Evolutionary conservation across 2,329 filamentous ascomycete genomes (phyloP).

Genomic region (Graphilbum ipis-grandicollis): DNA sequence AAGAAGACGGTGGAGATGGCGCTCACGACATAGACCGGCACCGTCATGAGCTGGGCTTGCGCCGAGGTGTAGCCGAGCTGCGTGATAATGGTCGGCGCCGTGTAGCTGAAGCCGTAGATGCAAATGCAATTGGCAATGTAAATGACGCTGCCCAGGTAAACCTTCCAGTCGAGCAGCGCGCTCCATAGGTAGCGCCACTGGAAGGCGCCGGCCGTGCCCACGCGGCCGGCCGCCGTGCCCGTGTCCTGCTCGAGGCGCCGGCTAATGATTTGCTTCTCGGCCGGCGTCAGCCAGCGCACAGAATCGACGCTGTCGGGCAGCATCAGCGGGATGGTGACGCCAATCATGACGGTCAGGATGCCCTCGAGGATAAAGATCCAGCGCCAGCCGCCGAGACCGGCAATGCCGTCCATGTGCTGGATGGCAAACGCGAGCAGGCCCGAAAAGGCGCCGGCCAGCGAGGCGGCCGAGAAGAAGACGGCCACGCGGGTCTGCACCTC

Average conservation of each 20-base stretch:
- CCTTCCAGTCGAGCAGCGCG: conserved; percentile 63
- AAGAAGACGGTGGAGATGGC: conserved; percentile 13
- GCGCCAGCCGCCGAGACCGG: conserved; percentile 43
- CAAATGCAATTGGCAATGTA: conserved; percentile 11
- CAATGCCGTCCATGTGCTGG: conserved; percentile 12
- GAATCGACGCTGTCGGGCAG: conserved; percentile 47
- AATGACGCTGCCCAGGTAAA: conserved; percentile 26
- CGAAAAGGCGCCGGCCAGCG: conserved; percentile 6
- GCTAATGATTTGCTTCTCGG: conserved; percentile 44
- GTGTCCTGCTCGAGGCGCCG: conserved; percentile 48
- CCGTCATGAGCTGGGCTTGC: conserved; percentile 4
- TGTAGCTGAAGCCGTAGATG: conserved; percentile 2
- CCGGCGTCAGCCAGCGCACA: conserved; percentile 48
- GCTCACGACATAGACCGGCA: conserved; percentile 3
- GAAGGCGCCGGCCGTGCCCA: conserved; percentile 44
- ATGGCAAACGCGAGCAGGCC: conserved; percentile 8
- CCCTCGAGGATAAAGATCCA: conserved; percentile 54
- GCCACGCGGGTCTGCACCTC: conserved; percentile 7
- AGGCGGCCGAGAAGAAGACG: conserved; percentile 7
- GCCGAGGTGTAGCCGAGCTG: conserved; percentile 4
- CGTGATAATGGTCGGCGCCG: conserved; percentile 3
- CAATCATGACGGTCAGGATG: conserved; percentile 44
- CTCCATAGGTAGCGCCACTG: conserved; percentile 51
- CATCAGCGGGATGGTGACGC: conserved; percentile 40
- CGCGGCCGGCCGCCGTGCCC: conserved; percentile 35